Conservation (phyloP, 257 asterid species). For the Capsicum rhomboideum region DNA sequence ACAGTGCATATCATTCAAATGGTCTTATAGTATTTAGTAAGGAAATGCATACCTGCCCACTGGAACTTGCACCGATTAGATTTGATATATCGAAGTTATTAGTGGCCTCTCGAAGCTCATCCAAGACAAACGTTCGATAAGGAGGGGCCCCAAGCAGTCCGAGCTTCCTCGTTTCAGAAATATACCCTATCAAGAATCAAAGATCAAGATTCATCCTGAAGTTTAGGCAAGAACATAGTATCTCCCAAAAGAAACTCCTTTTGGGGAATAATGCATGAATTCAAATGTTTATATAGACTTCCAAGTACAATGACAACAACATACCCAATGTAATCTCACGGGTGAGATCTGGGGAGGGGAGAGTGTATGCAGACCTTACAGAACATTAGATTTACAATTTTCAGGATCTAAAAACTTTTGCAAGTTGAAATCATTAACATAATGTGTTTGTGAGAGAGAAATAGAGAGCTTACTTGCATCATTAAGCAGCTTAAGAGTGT, state of each 20-base stretch:
- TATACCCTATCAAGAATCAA: constrained; percentile 44
- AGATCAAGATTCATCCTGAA: background rate
- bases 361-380: background rate
- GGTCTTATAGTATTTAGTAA: background rate
- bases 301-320: background rate
- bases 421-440: background rate
- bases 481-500: constrained; percentile 69
- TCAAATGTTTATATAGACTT: background rate
- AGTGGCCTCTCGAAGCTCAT: constrained; percentile 83
- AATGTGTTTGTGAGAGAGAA: background rate
- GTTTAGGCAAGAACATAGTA: background rate
- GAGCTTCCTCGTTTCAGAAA: constrained; percentile 72
- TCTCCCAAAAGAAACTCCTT: background rate
- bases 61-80: constrained; percentile 54
- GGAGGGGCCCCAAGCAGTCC: constrained; percentile 65
- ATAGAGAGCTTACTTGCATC: constrained; percentile 68
- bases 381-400: background rate
- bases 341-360: background rate
- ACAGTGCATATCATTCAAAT: background rate
- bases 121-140: constrained; percentile 61
- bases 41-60: constrained; percentile 47
- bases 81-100: constrained; percentile 42
- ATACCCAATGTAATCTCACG: background rate
- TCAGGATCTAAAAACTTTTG: background rate
- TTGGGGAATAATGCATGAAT: background rate